A percentile compares a stretch with the other conserved stretches of the same genome.
Conservation (phyloP, 2,329 filamentous ascomycete species). For the Talaromyces marneffei region DNA sequence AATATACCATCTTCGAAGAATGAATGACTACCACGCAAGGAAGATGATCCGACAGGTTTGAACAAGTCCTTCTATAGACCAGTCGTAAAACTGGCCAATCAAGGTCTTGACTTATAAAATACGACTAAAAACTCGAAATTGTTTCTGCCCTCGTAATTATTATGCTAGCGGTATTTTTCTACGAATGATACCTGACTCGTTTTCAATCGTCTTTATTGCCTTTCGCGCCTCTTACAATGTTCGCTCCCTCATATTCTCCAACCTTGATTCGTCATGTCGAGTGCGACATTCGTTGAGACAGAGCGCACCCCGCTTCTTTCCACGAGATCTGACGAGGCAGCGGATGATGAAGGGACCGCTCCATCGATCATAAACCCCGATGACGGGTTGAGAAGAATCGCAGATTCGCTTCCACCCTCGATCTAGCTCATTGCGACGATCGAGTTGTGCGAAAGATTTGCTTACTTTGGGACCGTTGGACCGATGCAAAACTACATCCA, state of each 20-base stretch:
- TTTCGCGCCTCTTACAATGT: neutral
- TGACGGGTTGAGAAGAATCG: neutral
- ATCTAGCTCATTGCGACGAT: neutral
- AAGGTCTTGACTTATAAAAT: no score
- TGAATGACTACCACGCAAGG: slow-evolving; percentile 19
- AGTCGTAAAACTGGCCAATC: no score
- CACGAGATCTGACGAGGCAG: no score
- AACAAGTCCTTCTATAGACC: no score
- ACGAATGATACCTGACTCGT: no score
- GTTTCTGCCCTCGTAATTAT: no score
- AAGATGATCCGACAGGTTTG: neutral
- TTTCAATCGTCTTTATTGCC: no score
- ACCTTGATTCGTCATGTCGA: neutral
- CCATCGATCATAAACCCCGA: no score
- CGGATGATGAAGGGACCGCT: neutral
- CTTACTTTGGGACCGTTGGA: neutral
- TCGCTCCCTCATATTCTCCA: neutral
- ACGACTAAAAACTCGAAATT: no score
- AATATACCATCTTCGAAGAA: slow-evolving; percentile 26
- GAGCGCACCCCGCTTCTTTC: neutral
- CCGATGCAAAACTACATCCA: neutral
- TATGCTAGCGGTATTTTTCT: no score
- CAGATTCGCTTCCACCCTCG: neutral
- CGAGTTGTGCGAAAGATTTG: neutral
- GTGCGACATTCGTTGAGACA: no score